Evolutionary conservation across 2,329 filamentous ascomycete species (phyloP), one percentile per base, ranked within the genome.

Genomic region (Fusarium bulbicola): DNA sequence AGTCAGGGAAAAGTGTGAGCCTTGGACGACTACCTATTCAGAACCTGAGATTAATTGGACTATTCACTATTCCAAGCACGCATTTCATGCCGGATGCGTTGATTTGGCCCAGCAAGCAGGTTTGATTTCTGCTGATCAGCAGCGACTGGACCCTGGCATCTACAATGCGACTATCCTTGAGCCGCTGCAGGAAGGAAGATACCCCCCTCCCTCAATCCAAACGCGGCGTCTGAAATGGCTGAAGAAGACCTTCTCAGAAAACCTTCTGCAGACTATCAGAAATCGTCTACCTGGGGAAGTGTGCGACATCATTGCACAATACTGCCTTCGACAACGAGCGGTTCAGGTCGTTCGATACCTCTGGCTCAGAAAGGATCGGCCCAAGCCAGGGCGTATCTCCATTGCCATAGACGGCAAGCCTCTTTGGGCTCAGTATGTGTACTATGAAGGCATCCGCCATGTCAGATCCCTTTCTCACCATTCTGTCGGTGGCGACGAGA

Each of bases 261-360:
- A 4, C 0, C 42, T 45, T 4, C 6, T 0, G 0, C n/a, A 26
- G n/a, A 45, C 1, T 9, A 0, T 26, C n/a, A 18, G 2, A 0
- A 0, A 3, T 2, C 11, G 42, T 9, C 42, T 26, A 0, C 42
- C 42, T 0, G 5, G 11, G 0, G 42, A 45, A 45, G 42, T 45
- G 0, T 45, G 42, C 16, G 42, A 45, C 0, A 26, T 9, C 1
- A 45, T 20, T 26, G 24, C 42, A 6, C 24, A 26, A 45, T 26
- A 13, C 1, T 26, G 42, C 9, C 42, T 45, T 0, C 42, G 1
- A 9, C 16, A 45, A 0, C 42, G 16, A 26, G 42, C 42, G 3
- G 16, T 45, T 3, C 42, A 9, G 42, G 42, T 20, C 3, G 0
- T 45, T 45, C 24, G 42, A 0, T 3, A 13, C 24, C 42, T 4